Percentiles rank a stretch among this genome's conserved stretches.
phyloP scores from a whole-genome alignment of 2,329 filamentous ascomycete species.

The Rutstroemia sydowiana region DNA sequence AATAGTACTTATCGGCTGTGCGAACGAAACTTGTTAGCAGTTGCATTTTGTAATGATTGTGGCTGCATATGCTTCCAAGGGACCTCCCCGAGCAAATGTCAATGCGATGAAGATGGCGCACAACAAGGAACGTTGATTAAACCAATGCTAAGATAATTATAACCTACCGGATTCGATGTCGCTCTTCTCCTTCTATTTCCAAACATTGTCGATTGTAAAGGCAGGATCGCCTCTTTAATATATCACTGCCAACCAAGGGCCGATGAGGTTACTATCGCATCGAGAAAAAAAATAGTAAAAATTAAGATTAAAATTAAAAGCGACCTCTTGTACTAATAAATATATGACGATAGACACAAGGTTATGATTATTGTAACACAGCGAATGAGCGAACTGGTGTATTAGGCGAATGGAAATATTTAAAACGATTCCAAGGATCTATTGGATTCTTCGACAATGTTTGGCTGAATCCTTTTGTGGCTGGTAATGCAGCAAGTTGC shows the following conservation, averaged over 20 bases:
- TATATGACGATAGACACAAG: constrained; percentile 9
- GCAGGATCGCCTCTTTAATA: constrained; percentile 14
- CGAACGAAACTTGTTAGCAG: constrained; percentile 19
- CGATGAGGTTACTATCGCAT: constrained; percentile 28
- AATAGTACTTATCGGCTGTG: constrained; percentile 52
- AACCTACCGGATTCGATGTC: constrained; percentile 36
- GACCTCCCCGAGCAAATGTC: neutral
- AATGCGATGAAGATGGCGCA: constrained; percentile 5
- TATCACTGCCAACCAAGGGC: constrained; percentile 30
- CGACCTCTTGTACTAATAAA: neutral
- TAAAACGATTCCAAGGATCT: neutral
- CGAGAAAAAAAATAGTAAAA: constrained; percentile 14
- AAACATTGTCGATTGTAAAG: constrained; percentile 27
- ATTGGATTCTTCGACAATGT: neutral
- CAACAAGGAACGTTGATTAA: neutral
- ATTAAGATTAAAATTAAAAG: neutral
- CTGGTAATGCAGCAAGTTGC: neutral
- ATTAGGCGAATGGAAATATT: neutral
- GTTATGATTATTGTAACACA: no score
- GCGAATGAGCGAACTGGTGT: neutral
- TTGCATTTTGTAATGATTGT: constrained; percentile 10
- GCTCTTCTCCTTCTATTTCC: constrained; percentile 32
- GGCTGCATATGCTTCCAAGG: neutral
- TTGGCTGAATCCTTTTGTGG: neutral
- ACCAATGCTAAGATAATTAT: constrained; percentile 14